These are phyloP conservation scores for Phellinidium pouzarii DNA, from an alignment of 1,284 basidiomycete species.

Conservation along the genomic window DNA sequence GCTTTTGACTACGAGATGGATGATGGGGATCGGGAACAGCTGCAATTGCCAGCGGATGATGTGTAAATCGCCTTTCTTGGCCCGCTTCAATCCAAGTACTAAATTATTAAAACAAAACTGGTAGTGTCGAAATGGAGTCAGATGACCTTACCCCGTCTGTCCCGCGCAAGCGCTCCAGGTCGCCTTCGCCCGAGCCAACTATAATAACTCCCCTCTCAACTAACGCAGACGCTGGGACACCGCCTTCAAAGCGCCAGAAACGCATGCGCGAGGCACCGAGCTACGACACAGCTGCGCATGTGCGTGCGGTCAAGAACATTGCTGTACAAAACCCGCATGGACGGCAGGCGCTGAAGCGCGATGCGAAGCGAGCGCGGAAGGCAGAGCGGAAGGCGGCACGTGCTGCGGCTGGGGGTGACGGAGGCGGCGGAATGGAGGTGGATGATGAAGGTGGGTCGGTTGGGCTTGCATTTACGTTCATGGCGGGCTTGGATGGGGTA, in stretches of 20 bases:
- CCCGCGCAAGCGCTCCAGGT: conserved; percentile 33
- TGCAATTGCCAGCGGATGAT: conserved; percentile 32
- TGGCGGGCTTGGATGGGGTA: conserved; percentile 16
- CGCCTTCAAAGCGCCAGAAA: conserved; percentile 47
- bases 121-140: conserved; percentile 34
- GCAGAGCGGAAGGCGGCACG: conserved; percentile 25
- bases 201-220: conserved; percentile 11
- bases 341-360: conserved; percentile 49
- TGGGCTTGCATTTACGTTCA: conserved; percentile 20
- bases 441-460: conserved; percentile 27
- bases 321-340: conserved; percentile 50
- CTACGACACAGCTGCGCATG: conserved; percentile 41
- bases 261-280: conserved; percentile 45
- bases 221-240: conserved; percentile 20
- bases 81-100: neutral
- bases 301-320: conserved; percentile 36
- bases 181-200: conserved; percentile 21
- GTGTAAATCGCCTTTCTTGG: no score
- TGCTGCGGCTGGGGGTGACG: conserved; percentile 4
- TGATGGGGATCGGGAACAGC: conserved; percentile 26
- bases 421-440: conserved; percentile 31
- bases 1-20: conserved; percentile 45
- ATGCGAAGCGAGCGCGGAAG: conserved; percentile 51
- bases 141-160: conserved; percentile 37
- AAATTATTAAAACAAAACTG: neutral